Base-by-base conservation (phyloP, 306 rosid species). In the Morella rubra region DNA sequence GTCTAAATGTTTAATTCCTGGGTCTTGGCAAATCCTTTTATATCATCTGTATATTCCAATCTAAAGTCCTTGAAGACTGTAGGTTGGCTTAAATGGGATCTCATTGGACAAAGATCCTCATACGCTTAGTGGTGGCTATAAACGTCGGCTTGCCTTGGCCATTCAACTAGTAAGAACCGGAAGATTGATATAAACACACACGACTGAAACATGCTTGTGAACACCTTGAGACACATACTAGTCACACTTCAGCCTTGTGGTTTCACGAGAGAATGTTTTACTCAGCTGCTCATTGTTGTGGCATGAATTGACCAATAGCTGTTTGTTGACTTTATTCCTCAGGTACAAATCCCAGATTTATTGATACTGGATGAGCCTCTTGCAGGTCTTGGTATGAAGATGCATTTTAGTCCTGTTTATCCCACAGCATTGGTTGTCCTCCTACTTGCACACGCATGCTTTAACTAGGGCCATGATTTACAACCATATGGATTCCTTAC, bases 111-210 rank as follows among this genome's bases (percentile, higher is more conserved):
- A 87, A 85, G 94, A 92, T 88, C 97, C 98, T 79, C 86, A 90
- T 62, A 86, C 98, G 58, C 97, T 94, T 59, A 91, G 98, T 80
- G 97, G 97, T 74, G 98, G 98, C 82, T 94, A 94, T 90, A 94
- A 94, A 81, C 95, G 97, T 6, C 96, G 95, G 18, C 97, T 94
- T 76, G 97, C 98, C 79, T 86, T 94, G 86, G 97, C 98, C 71
- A 89, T 90, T 79, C 98, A 94, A 81, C 81, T 90, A 68, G 98
- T 91, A 87, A 86, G 96, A 73, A 32, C 67, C 22, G 51, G 65
- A n/a, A 20, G 32, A 11, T 72, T 71, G 73, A 73, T 66, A 51
- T 76, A 68, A 42, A 37, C 45, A 41, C 42, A 44, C 44, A 4
- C n/a, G 42, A 64, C 44, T 67, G 51, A 18, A 61, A 58, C 61